Base-by-base conservation (phyloP, 305 asterid species). In the Solanum hybrid region DNA sequence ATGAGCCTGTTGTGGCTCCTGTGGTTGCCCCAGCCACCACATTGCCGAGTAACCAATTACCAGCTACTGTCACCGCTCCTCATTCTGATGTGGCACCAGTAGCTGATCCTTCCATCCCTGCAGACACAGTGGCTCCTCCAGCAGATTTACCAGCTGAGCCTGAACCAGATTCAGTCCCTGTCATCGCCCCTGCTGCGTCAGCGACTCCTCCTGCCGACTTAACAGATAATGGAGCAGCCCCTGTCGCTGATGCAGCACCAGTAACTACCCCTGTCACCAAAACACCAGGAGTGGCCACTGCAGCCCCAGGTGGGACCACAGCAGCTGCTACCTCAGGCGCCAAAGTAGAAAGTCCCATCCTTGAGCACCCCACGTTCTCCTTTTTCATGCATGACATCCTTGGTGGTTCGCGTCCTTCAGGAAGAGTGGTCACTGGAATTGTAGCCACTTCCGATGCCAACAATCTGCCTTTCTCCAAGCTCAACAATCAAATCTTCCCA, bases 371-470 rank as follows among this genome's bases (percentile, higher is more conserved):
- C 0, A 76, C 69, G 1, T 71, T 73, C 71, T 73, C 84, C 82
- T 87, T 96, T 94, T 96, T 94, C 91, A 96, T 96, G 97, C 99
- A 95, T 37, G 98, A 95, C 86, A 94, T 96, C 88, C 97, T 96
- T 22, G 98, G 98, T 3, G 89, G 89, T 32, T 90, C 97, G 27
- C 93, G 86, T 88, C 98, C 98, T 3, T 94, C 98, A 3, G 98
- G 96, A 40, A 89, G 98, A 86, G 97, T 91, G 10, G 98, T 95
- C 32, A 95, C 99, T 2, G 98, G 99, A 1, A 91, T 96, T 3
- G 93, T 94, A 66, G 93, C 98, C 46, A 95, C 89, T 92, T 91
- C 97, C 9, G 93, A 94, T 40, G 94, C 93, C 38, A 95, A 94
- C 93, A 93, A 91, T 87, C 94, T 96, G 75, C 98, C 98, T 0